These are phyloP conservation scores for Zoysia japonica DNA, from an alignment of 176 grass and related monocot species.

Conservation along the genomic window DNA sequence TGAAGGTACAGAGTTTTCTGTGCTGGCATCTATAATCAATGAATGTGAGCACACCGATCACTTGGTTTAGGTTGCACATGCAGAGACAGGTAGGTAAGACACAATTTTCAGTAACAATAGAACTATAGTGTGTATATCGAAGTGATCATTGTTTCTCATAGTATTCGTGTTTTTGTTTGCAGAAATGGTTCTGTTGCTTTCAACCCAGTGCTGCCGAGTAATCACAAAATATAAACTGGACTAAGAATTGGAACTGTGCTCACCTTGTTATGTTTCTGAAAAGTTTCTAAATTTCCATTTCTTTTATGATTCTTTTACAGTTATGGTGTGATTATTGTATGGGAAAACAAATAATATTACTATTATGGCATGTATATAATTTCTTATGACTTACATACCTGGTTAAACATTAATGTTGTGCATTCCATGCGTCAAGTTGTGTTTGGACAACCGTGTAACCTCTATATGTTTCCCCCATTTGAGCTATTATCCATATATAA, in stretches of 20 bases:
- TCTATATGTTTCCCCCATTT: too few relatives aligned
- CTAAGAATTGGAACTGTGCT: background rate
- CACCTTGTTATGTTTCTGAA: constrained; percentile 7
- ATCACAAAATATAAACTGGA: background rate
- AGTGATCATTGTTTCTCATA: background rate
- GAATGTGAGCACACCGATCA: too few relatives aligned
- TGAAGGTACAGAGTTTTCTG: too few relatives aligned
- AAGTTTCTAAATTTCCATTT: constrained; percentile 1
- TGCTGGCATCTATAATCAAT: too few relatives aligned
- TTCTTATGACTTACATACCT: background rate
- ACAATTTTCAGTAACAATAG: too few relatives aligned
- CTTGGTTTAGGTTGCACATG: too few relatives aligned
- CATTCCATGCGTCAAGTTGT: constrained; percentile 19
- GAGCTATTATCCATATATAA: too few relatives aligned
- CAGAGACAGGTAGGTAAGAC: too few relatives aligned
- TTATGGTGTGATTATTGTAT: constrained; percentile 21
- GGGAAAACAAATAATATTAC: constrained; percentile 13
- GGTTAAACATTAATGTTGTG: background rate
- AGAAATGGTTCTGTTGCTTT: constrained; percentile 51
- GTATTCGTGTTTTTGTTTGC: constrained; percentile 1
- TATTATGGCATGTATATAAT: constrained; percentile 20
- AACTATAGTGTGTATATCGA: too few relatives aligned
- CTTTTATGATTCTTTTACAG: constrained; percentile 18
- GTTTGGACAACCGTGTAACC: background rate
- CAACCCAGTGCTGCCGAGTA: constrained; percentile 36